These are phyloP conservation scores for Aethionema arabicum DNA, from an alignment of 345 rosid genomes.

Conservation along the genomic window DNA sequence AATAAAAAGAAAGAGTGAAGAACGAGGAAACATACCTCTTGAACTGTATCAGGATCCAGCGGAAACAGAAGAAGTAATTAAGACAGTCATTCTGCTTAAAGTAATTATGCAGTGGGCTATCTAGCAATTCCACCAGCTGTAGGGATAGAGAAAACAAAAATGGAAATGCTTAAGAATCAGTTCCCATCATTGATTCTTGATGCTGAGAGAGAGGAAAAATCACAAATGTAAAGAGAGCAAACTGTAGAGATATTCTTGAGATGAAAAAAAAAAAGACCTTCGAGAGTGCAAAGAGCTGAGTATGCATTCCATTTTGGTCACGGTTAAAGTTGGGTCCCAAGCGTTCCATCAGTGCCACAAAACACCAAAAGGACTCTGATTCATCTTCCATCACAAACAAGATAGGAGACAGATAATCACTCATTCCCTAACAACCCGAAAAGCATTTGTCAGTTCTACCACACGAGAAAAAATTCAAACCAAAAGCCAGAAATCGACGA, in stretches of 20 bases:
- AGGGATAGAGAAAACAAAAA: slow-evolving; percentile 26
- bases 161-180: slow-evolving; percentile 23
- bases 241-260: neutral
- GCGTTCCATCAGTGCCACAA: slow-evolving; percentile 91
- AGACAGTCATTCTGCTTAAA: slow-evolving; percentile 93
- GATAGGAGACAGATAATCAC: slow-evolving; percentile 88
- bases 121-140: slow-evolving; percentile 94
- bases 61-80: slow-evolving; percentile 99
- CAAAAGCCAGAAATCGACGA: slow-evolving; percentile 12
- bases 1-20: slow-evolving; percentile 6
- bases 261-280: slow-evolving; percentile 54
- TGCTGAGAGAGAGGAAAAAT: slow-evolving; percentile 6
- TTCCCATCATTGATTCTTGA: slow-evolving; percentile 20
- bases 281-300: slow-evolving; percentile 92
- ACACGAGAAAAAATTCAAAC: slow-evolving; percentile 1
- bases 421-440: slow-evolving; percentile 77
- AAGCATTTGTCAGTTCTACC: slow-evolving; percentile 1
- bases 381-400: slow-evolving; percentile 86
- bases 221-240: neutral
- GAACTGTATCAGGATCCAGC: slow-evolving; percentile 94
- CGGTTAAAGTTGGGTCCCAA: slow-evolving; percentile 98
- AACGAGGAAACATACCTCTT: slow-evolving; percentile 60
- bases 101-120: slow-evolving; percentile 81
- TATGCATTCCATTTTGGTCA: slow-evolving; percentile 97
- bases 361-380: slow-evolving; percentile 97